These are phyloP conservation scores for Euphorbia celastroides DNA, from an alignment of 441 rosid species.

Conservation along the genomic window DNA sequence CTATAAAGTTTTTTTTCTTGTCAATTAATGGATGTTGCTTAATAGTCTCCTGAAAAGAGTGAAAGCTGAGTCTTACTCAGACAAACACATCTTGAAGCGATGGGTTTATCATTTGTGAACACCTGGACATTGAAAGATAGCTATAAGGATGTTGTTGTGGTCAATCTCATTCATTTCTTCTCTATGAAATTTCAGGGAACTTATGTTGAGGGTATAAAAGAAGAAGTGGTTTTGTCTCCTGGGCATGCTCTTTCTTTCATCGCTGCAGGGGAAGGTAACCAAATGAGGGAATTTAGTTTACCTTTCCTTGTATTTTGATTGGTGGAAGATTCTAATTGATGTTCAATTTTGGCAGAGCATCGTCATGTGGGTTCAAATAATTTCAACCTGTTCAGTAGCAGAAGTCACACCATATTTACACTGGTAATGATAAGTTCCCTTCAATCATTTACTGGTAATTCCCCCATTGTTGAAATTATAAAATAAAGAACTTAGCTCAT, in stretches of 20 bases:
- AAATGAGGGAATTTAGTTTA: neutral
- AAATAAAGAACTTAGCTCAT: neutral
- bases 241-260: constrained; percentile 98
- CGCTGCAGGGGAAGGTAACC: constrained; percentile 97
- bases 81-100: neutral
- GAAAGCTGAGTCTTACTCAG: neutral
- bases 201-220: constrained; percentile 97
- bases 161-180: neutral
- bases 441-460: neutral
- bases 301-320: constrained; percentile 6
- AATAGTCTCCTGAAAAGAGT: neutral
- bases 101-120: neutral
- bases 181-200: constrained; percentile 61
- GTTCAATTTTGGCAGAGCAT: constrained; percentile 62
- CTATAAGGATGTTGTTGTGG: neutral
- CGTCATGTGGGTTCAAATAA: constrained; percentile 99
- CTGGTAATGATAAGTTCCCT: constrained; percentile 40
- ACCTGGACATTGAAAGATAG: neutral
- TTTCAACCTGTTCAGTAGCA: constrained; percentile 92
- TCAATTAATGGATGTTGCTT: neutral
- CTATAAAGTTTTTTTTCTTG: neutral
- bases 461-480: neutral
- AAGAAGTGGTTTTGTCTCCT: constrained; percentile 98
- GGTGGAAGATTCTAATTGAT: constrained; percentile 13
- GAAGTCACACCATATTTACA: constrained; percentile 99